Conservation (phyloP, 2,329 filamentous ascomycete species). For the Berkeleyomyces basicola region DNA sequence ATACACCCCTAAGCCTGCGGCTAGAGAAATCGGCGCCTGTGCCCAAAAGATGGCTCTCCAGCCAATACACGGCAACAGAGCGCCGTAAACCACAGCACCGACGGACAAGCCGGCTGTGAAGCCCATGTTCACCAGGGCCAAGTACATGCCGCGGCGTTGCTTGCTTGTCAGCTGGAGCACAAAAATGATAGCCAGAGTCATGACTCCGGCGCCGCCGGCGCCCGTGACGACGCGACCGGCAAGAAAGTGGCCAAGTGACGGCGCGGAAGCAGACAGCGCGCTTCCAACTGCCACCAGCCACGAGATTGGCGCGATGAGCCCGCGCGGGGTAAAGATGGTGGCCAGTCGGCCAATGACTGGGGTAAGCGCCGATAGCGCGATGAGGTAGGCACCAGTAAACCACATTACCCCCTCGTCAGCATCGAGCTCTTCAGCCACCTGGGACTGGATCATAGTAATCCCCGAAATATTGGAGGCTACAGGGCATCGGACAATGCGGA, state of each 20-base stretch:
- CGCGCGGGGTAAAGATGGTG: slow-evolving; percentile 53
- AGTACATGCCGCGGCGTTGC: slow-evolving; percentile 51
- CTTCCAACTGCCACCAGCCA: slow-evolving; percentile 42
- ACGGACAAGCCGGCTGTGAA: slow-evolving; percentile 56
- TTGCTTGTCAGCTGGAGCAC: slow-evolving; percentile 57
- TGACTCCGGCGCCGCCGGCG: slow-evolving; percentile 51
- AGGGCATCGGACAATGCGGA: not conserved
- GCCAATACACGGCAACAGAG: slow-evolving; percentile 31
- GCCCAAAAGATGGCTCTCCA: slow-evolving; percentile 57
- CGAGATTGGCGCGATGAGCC: slow-evolving; percentile 47
- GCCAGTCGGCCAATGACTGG: slow-evolving; percentile 57
- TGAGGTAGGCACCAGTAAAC: slow-evolving; percentile 65
- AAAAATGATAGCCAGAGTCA: slow-evolving; percentile 58
- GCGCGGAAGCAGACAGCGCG: slow-evolving; percentile 45
- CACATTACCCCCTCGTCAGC: slow-evolving; percentile 59
- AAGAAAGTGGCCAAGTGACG: slow-evolving; percentile 45
- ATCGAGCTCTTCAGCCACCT: slow-evolving; percentile 57
- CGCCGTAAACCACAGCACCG: slow-evolving; percentile 54
- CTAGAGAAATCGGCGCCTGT: slow-evolving; percentile 47
- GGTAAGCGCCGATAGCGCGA: slow-evolving; percentile 42
- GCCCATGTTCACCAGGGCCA: slow-evolving; percentile 57
- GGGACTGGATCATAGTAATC: slow-evolving; percentile 65
- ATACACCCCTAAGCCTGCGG: slow-evolving; percentile 45
- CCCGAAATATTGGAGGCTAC: slow-evolving; percentile 56
- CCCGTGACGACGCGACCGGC: slow-evolving; percentile 52